A percentile compares a stretch with the other conserved stretches of the same genome.
These are phyloP conservation scores for Ceraceosorus guamensis DNA, from an alignment of 1,284 basidiomycete genomes.

Conservation along the genomic window DNA sequence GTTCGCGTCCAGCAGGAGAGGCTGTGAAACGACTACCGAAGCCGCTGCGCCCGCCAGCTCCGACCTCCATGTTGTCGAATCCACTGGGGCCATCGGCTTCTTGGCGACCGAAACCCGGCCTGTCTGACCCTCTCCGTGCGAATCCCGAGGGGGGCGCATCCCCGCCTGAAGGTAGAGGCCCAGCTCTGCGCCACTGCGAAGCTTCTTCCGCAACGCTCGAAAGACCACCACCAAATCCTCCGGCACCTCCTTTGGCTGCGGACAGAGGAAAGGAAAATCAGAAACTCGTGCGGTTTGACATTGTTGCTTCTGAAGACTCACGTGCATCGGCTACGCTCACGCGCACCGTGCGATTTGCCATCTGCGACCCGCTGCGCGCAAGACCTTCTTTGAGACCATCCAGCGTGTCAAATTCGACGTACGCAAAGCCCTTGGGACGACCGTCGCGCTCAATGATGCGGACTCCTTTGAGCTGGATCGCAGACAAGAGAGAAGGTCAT, in stretches of 20 bases:
- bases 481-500: neutral
- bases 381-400: conserved; percentile 73
- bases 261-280: too few relatives aligned
- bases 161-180: conserved; percentile 57
- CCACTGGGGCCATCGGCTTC: conserved; percentile 16
- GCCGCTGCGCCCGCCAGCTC: conserved; percentile 36
- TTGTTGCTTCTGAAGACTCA: conserved; percentile 58
- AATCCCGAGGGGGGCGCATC: conserved; percentile 7
- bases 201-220: conserved; percentile 52
- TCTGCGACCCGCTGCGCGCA: conserved; percentile 42
- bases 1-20: conserved; percentile 2
- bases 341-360: conserved; percentile 73
- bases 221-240: conserved; percentile 47
- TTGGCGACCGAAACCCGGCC: conserved; percentile 15
- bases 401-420: conserved; percentile 81
- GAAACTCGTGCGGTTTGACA: too few relatives aligned
- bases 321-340: conserved; percentile 93
- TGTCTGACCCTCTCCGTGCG: conserved; percentile 5
- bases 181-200: conserved; percentile 74
- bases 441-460: conserved; percentile 85
- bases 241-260: conserved; percentile 63
- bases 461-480: conserved; percentile 56
- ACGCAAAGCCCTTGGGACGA: conserved; percentile 94
- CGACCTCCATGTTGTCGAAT: conserved; percentile 45
- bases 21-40: conserved; percentile 39